Percentiles rank a stretch among this genome's conserved stretches.
Conservation (phyloP, 169 alveolate species). For the Eimeria tenella region DNA sequence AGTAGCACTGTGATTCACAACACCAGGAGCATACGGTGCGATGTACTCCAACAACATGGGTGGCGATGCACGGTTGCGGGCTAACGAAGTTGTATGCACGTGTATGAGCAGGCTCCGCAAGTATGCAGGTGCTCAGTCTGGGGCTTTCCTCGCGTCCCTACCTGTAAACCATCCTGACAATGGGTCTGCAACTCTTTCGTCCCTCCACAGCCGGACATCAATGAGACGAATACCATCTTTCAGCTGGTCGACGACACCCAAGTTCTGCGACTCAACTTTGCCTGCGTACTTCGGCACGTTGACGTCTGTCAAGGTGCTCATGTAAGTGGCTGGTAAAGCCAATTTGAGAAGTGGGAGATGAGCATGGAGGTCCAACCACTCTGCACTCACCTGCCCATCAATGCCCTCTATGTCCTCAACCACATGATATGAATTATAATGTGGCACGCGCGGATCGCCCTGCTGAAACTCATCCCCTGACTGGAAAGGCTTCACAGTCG, state of each 20-base stretch:
- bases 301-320: constrained; percentile 73
- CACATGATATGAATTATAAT: constrained; percentile 15
- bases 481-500: background rate
- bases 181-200: background rate
- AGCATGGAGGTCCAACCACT: constrained; percentile 60
- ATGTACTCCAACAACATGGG: too few species aligned
- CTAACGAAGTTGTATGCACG: too few species aligned
- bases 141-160: background rate
- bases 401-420: constrained; percentile 48
- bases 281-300: constrained; percentile 37
- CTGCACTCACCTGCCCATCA: constrained; percentile 32
- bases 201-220: constrained; percentile 73
- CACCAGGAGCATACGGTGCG: too few species aligned
- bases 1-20: too few species aligned
- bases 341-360: constrained; percentile 58
- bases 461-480: background rate
- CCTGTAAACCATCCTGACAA: constrained; percentile 59
- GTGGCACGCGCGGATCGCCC: background rate
- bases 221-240: constrained; percentile 63
- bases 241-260: constrained; percentile 70
- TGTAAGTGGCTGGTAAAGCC: constrained; percentile 76
- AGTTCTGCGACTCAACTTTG: constrained; percentile 67
- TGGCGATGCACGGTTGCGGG: too few species aligned
- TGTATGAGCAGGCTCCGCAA: too few species aligned
- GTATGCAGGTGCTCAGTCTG: background rate